Evolutionary conservation across 176 grass and related monocot genomes (phyloP).

Genomic region (Tillandsia leiboldiana): DNA sequence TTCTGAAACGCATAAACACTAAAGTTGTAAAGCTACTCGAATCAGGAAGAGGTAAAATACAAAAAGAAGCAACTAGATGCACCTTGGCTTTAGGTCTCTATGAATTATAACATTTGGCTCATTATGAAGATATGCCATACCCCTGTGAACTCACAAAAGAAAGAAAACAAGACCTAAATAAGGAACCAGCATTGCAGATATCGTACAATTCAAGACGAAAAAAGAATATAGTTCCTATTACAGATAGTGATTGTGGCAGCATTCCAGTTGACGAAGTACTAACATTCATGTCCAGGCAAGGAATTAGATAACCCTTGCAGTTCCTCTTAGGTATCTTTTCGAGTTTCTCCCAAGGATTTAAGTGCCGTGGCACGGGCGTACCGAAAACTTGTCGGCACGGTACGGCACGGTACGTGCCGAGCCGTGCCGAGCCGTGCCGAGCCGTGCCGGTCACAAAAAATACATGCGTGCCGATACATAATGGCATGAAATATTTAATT

Average conservation of each 20-base stretch:
- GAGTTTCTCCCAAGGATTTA: not conserved
- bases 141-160: constrained; percentile 39
- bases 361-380: too few species aligned
- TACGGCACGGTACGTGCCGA: too few species aligned
- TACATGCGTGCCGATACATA: too few species aligned
- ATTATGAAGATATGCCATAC: constrained; percentile 98
- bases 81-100: constrained; percentile 96
- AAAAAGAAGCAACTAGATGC: constrained; percentile 17
- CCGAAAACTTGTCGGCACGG: too few species aligned
- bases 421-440: too few species aligned
- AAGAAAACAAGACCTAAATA: constrained; percentile 4
- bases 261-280: not conserved
- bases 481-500: too few species aligned
- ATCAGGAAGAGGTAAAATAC: constrained; percentile 2
- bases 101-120: constrained; percentile 99
- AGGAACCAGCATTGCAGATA: not conserved
- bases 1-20: constrained; percentile 44
- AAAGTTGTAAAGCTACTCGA: constrained; percentile 18
- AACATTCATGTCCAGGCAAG: not conserved
- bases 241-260: too few species aligned
- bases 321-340: too few species aligned
- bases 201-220: too few species aligned
- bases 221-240: too few species aligned
- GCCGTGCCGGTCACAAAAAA: too few species aligned
- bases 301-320: too few species aligned